These are phyloP conservation scores for Ilex paraguariensis DNA, from an alignment of 305 asterid species.

Conservation along the genomic window DNA sequence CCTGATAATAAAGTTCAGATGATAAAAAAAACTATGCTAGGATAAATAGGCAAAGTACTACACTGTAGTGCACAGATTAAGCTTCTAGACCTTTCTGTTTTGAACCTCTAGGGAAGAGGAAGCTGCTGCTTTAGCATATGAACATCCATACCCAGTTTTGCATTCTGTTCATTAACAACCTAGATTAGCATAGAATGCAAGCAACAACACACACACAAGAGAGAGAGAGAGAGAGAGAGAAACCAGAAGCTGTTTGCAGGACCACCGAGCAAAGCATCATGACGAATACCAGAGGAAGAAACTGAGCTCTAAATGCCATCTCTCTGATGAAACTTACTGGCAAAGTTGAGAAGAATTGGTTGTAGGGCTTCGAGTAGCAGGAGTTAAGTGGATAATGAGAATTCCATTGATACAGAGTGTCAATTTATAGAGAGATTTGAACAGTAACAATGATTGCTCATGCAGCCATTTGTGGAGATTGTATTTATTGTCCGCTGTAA, in stretches of 20 bases:
- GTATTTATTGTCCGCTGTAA: too few species aligned
- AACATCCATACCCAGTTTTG: too few species aligned
- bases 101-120: too few species aligned
- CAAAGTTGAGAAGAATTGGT: background rate
- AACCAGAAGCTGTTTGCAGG: conserved; percentile 32
- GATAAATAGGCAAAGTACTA: too few species aligned
- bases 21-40: background rate
- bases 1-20: background rate
- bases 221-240: conserved; percentile 22
- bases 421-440: conserved; percentile 26
- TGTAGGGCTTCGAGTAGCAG: background rate
- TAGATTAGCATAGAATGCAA: background rate
- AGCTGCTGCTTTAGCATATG: too few species aligned
- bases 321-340: background rate
- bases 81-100: too few species aligned
- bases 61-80: too few species aligned
- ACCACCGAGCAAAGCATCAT: conserved; percentile 20
- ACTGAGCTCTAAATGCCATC: conserved; percentile 16
- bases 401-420: background rate
- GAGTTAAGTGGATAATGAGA: conserved; percentile 2
- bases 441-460: conserved; percentile 29
- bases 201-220: background rate
- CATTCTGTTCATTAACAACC: too few species aligned
- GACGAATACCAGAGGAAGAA: conserved; percentile 19
- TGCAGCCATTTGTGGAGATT: conserved; percentile 35